Percentiles rank a stretch among this genome's conserved stretches.
Evolutionary conservation across 371 early-diverging fungal genomes (phyloP).

Genomic region (Capniomyces stellatus): DNA sequence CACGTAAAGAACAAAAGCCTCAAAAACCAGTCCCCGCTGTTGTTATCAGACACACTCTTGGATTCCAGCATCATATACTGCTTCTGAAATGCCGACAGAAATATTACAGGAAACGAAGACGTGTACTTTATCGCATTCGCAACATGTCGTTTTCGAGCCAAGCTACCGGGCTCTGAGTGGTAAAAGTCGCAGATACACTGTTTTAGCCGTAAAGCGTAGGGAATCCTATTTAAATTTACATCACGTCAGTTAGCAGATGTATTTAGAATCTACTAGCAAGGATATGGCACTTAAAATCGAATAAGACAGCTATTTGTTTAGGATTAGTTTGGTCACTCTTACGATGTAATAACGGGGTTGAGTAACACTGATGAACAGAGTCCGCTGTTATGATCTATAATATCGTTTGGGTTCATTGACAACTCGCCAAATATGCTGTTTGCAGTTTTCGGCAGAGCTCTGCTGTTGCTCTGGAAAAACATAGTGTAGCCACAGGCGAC

Average conservation of each 20-base stretch:
- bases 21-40: background rate
- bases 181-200: slow-evolving; percentile 32
- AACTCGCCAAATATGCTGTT: too few relatives aligned
- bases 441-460: too few relatives aligned
- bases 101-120: slow-evolving; percentile 71
- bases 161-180: slow-evolving; percentile 5
- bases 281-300: background rate
- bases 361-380: background rate
- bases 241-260: too few relatives aligned
- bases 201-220: slow-evolving; percentile 67
- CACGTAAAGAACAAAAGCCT: background rate
- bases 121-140: slow-evolving; percentile 74
- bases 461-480: too few relatives aligned
- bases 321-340: background rate
- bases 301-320: background rate
- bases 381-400: background rate
- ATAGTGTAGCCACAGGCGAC: too few relatives aligned
- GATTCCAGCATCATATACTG: slow-evolving; percentile 18
- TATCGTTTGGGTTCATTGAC: too few relatives aligned
- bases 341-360: background rate
- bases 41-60: slow-evolving; percentile 8
- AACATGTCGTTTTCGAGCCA: slow-evolving; percentile 37
- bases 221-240: slow-evolving; percentile 25
- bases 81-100: slow-evolving; percentile 44
- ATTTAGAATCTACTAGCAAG: background rate